Evolutionary conservation across 2,329 filamentous ascomycete species (phyloP).

Genomic region (Sarocladium oryzae): DNA sequence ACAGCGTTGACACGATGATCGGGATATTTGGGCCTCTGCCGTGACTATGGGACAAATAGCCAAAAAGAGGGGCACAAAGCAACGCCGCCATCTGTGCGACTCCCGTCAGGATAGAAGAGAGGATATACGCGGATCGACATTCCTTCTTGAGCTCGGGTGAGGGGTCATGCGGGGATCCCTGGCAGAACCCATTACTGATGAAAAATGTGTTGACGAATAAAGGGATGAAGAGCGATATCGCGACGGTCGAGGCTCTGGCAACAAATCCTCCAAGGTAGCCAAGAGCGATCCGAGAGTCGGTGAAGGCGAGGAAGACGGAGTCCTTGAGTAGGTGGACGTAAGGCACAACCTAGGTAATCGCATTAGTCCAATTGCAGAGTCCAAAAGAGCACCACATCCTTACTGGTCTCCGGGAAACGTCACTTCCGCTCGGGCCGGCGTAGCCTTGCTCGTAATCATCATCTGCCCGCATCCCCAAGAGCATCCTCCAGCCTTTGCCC

Average conservation of each 20-base stretch:
- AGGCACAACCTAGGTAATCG: slow-evolving; percentile 35
- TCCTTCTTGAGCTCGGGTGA: slow-evolving; percentile 73
- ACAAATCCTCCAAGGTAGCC: slow-evolving; percentile 94
- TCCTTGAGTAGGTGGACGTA: slow-evolving; percentile 55
- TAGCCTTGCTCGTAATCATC: slow-evolving; percentile 13
- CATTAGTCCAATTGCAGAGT: not conserved
- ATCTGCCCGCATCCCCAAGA: slow-evolving; percentile 38
- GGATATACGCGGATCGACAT: slow-evolving; percentile 79
- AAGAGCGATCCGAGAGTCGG: slow-evolving; percentile 70
- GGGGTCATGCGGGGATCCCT: slow-evolving; percentile 55
- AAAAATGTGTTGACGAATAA: slow-evolving; percentile 91
- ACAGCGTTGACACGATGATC: slow-evolving; percentile 61
- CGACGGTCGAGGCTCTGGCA: slow-evolving; percentile 87
- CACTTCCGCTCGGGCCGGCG: slow-evolving; percentile 1
- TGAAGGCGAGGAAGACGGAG: slow-evolving; percentile 64
- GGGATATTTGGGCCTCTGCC: slow-evolving; percentile 62
- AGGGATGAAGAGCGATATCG: slow-evolving; percentile 90
- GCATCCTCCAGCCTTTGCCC: slow-evolving; percentile 61
- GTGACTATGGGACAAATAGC: slow-evolving; percentile 69
- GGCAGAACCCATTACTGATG: slow-evolving; percentile 72
- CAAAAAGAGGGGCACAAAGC: slow-evolving; percentile 78
- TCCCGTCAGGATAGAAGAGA: slow-evolving; percentile 81
- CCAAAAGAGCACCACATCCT: slow-evolving; percentile 11
- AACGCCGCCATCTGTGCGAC: slow-evolving; percentile 83
- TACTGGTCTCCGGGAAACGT: slow-evolving; percentile 20